Conservation (phyloP, 1,139 yeast species). For the Groenewaldozyma auringiensis region DNA sequence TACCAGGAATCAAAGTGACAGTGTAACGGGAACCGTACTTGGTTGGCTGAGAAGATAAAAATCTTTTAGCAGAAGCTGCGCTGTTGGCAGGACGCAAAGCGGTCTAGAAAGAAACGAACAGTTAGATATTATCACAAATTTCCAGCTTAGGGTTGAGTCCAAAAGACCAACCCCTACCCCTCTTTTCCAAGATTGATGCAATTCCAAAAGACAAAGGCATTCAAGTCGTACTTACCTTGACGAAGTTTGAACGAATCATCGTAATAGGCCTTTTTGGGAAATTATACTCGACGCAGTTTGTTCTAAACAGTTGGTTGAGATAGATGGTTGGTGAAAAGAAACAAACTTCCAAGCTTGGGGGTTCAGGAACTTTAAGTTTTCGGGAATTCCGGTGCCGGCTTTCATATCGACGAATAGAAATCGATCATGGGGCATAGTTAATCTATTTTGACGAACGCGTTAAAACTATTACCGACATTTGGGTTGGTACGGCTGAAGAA, state of each 20-base stretch:
- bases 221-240: slow-evolving; percentile 11
- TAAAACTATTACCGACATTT: background rate
- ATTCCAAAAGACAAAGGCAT: background rate
- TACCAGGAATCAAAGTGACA: slow-evolving; percentile 85
- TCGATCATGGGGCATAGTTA: background rate
- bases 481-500: background rate
- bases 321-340: background rate
- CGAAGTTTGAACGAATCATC: slow-evolving; percentile 11
- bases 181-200: background rate
- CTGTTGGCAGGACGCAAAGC: background rate
- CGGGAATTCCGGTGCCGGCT: background rate
- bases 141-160: too few relatives aligned
- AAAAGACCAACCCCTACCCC: too few relatives aligned
- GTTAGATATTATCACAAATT: background rate
- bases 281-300: background rate
- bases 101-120: slow-evolving; percentile 2
- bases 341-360: background rate
- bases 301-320: background rate
- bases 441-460: background rate
- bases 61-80: slow-evolving; percentile 2
- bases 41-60: slow-evolving; percentile 12
- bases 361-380: background rate
- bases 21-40: slow-evolving; percentile 93
- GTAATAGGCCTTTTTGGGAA: background rate
- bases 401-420: background rate